phyloP scores from a whole-genome alignment of 805 yeast species.

The Lipomyces japonicus region DNA sequence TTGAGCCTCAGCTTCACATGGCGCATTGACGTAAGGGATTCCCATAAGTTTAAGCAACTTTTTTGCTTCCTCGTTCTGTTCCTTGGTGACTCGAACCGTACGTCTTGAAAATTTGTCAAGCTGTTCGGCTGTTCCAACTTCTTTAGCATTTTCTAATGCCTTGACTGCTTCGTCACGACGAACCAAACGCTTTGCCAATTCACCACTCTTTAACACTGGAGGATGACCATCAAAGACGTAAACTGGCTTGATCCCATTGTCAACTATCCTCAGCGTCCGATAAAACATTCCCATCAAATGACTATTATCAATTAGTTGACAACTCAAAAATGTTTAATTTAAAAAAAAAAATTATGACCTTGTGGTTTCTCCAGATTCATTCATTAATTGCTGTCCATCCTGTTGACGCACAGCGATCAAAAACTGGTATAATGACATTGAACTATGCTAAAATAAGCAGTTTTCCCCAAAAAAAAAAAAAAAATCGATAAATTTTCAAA shows the following conservation, averaged over 20 bases:
- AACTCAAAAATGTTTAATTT: not conserved
- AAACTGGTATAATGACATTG: constrained; percentile 95
- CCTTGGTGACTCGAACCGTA: constrained; percentile 80
- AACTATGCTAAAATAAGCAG: constrained; percentile 46
- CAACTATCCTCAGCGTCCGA: constrained; percentile 84
- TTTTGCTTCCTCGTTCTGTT: constrained; percentile 94
- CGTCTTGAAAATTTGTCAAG: constrained; percentile 74
- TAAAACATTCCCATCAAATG: constrained; percentile 97
- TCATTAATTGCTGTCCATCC: constrained; percentile 90
- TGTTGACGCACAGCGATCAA: constrained; percentile 94
- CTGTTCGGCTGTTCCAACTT: constrained; percentile 75
- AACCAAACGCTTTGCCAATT: constrained; percentile 76
- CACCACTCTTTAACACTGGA: constrained; percentile 90
- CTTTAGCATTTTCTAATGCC: constrained; percentile 68
- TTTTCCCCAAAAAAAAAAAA: not conserved
- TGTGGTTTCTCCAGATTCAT: constrained; percentile 85
- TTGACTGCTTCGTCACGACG: constrained; percentile 80
- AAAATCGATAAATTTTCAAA: no score
- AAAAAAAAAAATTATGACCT: constrained; percentile 15
- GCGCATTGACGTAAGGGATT: constrained; percentile 87
- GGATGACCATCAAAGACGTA: constrained; percentile 98
- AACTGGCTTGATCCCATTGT: constrained; percentile 91
- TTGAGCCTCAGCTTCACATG: constrained; percentile 98
- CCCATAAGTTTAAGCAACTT: constrained; percentile 83
- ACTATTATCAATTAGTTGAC: constrained; percentile 43